Evolutionary conservation across 1,284 basidiomycete genomes (phyloP).

Genomic region (Leccinum fallax): DNA sequence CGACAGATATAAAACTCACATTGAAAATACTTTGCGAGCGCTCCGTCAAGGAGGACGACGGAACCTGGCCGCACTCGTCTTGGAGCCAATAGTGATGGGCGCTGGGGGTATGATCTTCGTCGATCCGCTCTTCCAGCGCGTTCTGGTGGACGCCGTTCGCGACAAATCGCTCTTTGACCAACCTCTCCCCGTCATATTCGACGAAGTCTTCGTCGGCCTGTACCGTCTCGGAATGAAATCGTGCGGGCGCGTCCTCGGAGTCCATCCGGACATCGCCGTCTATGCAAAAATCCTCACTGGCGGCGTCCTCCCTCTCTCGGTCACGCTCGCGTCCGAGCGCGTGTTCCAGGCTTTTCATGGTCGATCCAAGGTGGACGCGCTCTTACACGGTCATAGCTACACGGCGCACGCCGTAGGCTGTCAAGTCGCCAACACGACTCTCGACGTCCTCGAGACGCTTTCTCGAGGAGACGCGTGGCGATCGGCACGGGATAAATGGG

Average conservation of each 20-base stretch:
- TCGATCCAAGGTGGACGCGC: constrained; percentile 78
- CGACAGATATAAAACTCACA: constrained; percentile 62
- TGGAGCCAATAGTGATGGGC: constrained; percentile 94
- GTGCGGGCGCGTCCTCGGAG: constrained; percentile 66
- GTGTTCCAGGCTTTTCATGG: constrained; percentile 85
- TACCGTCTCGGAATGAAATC: constrained; percentile 82
- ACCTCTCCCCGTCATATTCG: constrained; percentile 90
- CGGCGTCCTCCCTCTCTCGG: constrained; percentile 86
- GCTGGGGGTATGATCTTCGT: constrained; percentile 98
- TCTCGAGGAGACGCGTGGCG: constrained; percentile 47
- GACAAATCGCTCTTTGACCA: constrained; percentile 34
- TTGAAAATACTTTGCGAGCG: constrained; percentile 55
- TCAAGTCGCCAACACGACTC: constrained; percentile 83
- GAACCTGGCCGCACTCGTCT: constrained; percentile 72
- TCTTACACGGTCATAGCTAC: constrained; percentile 96
- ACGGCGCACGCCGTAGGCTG: constrained; percentile 93
- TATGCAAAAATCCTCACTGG: constrained; percentile 96
- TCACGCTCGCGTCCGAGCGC: constrained; percentile 78
- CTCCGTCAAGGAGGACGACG: constrained; percentile 45
- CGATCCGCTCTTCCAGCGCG: constrained; percentile 93
- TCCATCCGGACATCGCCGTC: constrained; percentile 84
- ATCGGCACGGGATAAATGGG: constrained; percentile 38
- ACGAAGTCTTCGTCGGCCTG: constrained; percentile 95
- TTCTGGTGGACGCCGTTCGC: constrained; percentile 84
- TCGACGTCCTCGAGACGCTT: constrained; percentile 65